Evolutionary conservation across 2,329 filamentous ascomycete genomes (phyloP), one percentile per base, ranked within the genome.

Genomic region (Juglanconis oblonga): DNA sequence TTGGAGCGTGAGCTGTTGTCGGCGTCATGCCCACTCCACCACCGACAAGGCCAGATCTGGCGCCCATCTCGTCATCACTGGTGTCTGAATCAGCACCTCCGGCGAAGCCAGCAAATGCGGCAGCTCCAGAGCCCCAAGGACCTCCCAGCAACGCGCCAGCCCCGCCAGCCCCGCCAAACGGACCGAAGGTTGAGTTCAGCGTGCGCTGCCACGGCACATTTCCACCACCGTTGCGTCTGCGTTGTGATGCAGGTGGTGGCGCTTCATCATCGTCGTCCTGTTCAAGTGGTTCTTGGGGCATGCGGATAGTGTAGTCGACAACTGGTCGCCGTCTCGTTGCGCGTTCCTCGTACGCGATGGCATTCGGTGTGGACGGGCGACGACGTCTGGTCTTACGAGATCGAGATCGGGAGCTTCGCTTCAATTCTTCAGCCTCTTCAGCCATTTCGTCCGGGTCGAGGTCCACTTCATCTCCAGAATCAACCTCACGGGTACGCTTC

Each of bases 21-120:
- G 83, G 83, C 1, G 82, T 85, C 81, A 84, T 82, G 61, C 82
- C 82, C 1, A 91, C 78, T 61, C 87, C 83, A 50, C 88, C 90
- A 50, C 72, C 74, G 48, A 77, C 73, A 62, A 42, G 36, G 9
- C 77, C 73, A 73, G 81, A 84, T 62, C 89, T 84, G 64, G 87
- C 86, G 64, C 84, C 81, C 74, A 86, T 86, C 70, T 99, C 95
- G 66, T 99, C 95, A 68, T 99, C 95, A 72, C 95, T 99, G 73
- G 92, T 97, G 71, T 99, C 95, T 5, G 94, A 97, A 68, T 98
- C 95, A 8, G 87, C 90, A 56, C 89, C 91, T 33, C 88, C 92
- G 48, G 57, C 57, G 3, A 40, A 49, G 14, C 88, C 92, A 42
- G 54, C 57, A 24, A 40, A 49, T 32, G 55, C 48, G 62, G 86